phyloP scores from a whole-genome alignment of 2,329 filamentous ascomycete genomes.

The Xylariaceae sp. region DNA sequence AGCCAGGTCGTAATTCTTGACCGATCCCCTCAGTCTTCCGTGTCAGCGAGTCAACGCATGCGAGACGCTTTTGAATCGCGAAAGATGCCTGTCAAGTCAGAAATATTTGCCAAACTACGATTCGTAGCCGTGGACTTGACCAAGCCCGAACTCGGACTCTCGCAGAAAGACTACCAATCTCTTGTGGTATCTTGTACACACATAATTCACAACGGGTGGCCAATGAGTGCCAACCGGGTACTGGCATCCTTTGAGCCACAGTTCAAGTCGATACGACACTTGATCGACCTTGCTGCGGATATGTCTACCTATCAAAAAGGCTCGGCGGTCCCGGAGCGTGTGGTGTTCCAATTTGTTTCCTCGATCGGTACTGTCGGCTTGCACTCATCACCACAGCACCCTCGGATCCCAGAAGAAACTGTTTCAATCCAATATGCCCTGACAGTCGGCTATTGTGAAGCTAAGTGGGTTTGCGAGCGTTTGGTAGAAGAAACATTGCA shows the following conservation, averaged over 20 bases:
- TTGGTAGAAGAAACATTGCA: conserved; percentile 47
- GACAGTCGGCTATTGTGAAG: conserved; percentile 48
- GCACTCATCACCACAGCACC: conserved; percentile 21
- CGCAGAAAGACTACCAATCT: conserved; percentile 31
- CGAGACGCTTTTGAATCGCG: neutral
- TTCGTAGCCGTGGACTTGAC: conserved; percentile 40
- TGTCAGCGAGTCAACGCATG: neutral
- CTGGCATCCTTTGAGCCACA: conserved; percentile 39
- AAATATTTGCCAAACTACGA: conserved; percentile 33
- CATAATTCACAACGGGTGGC: conserved; percentile 50
- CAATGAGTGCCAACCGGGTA: conserved; percentile 41
- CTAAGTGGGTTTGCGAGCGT: conserved; percentile 47
- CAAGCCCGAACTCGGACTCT: conserved; percentile 41
- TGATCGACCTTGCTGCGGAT: conserved; percentile 42
- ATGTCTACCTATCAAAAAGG: conserved; percentile 17
- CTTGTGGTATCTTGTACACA: conserved; percentile 41
- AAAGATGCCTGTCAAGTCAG: conserved; percentile 3
- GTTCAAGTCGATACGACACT: conserved; percentile 41
- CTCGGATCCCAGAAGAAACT: conserved; percentile 40
- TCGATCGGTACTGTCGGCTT: conserved; percentile 37
- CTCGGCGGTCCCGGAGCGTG: conserved; percentile 6
- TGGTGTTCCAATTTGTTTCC: conserved; percentile 40
- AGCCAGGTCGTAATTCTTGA: no score
- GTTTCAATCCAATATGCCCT: conserved; percentile 38
- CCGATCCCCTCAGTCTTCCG: no score